Evolutionary conservation across 352 stramenopile species (phyloP), one percentile per base, ranked within the genome.

Genomic region (Pythium myriotylum): DNA sequence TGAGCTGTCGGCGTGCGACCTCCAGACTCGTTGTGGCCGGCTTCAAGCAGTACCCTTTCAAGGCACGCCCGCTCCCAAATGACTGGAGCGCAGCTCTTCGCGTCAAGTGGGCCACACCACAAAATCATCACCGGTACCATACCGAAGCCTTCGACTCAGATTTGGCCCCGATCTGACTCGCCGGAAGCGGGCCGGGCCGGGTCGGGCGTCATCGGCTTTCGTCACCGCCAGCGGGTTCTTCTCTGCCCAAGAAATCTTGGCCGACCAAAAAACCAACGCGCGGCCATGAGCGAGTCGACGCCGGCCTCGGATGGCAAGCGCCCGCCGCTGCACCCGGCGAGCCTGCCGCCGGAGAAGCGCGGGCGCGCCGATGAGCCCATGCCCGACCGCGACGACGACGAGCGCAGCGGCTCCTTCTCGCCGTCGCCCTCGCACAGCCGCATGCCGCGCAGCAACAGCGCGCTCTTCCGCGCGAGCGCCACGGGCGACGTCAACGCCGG

Each of bases 401-500:
- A 71, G 37, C 54, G 46, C 37, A 59, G 59, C 45, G 50, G 51
- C 37, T 27, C 50, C 33, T 53, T 55, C 37, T 29, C 42, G 39
- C 40, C 50, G 33, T 62, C 52, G 33, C 52, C 52, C 3, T 62
- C 59, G 26, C 59, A 51, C 19, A 43, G 59, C 33, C 64, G 61
- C 57, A 68, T 46, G 49, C 20, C n/a, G 20, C 49, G 49, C 35
- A 56, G 20, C 49, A 42, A 23, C 49, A 56, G 49, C 33, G 49
- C 49, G 35, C 49, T 59, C 19, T 61, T 58, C 35, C 60, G 60
- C 24, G 51, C 42, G 43, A 26, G 26, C 39, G 59, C 54, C 33
- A 74, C 62, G 10, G 71, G 85, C 9, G 85, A 94, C 65, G 81
- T 92, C 13, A 94, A 94, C 54, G 80, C 79, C 27, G 86, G 86